Conservation (phyloP, 2,329 filamentous ascomycete species). For the Fusarium xylarioides region DNA sequence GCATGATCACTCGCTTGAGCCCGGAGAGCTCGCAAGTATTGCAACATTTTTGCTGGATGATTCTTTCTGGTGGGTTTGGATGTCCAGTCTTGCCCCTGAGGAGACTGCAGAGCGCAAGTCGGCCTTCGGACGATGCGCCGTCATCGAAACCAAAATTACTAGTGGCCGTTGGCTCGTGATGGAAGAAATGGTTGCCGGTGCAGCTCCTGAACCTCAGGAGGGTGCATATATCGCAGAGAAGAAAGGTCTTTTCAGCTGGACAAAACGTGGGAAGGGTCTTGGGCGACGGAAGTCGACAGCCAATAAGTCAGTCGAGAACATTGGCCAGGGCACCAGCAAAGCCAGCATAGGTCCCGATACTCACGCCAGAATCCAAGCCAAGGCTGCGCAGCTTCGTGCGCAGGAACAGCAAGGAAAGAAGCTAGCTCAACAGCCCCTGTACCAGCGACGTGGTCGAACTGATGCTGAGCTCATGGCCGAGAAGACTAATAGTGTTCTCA, state of each 20-base stretch:
- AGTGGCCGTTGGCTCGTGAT: slow-evolving; percentile 91
- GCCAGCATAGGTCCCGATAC: slow-evolving; percentile 89
- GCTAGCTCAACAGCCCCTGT: slow-evolving; percentile 51
- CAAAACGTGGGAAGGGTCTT: slow-evolving; percentile 70
- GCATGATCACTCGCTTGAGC: slow-evolving; percentile 75
- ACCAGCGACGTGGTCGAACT: slow-evolving; percentile 62
- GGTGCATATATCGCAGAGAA: slow-evolving; percentile 95
- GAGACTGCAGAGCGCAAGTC: slow-evolving; percentile 87
- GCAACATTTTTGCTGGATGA: slow-evolving; percentile 87
- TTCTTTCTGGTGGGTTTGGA: slow-evolving; percentile 99
- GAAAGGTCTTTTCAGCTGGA: slow-evolving; percentile 92
- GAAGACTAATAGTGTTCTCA: slow-evolving; percentile 92
- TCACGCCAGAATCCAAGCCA: slow-evolving; percentile 91
- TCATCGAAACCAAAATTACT: slow-evolving; percentile 86
- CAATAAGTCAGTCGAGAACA: slow-evolving; percentile 65
- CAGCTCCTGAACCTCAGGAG: slow-evolving; percentile 82
- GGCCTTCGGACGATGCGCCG: slow-evolving; percentile 90
- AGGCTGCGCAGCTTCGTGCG: slow-evolving; percentile 83
- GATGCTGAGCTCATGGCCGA: slow-evolving; percentile 65
- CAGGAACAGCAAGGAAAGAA: slow-evolving; percentile 69
- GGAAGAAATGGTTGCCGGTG: slow-evolving; percentile 95
- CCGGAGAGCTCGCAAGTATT: slow-evolving; percentile 94
- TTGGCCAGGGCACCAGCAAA: slow-evolving; percentile 70
- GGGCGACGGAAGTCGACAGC: slow-evolving; percentile 76
- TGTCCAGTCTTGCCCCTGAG: slow-evolving; percentile 91